Percentiles rank a stretch among this genome's conserved stretches.
These are phyloP conservation scores for Diaporthe ampelina DNA, from an alignment of 2,329 filamentous ascomycete genomes.

Conservation along the genomic window DNA sequence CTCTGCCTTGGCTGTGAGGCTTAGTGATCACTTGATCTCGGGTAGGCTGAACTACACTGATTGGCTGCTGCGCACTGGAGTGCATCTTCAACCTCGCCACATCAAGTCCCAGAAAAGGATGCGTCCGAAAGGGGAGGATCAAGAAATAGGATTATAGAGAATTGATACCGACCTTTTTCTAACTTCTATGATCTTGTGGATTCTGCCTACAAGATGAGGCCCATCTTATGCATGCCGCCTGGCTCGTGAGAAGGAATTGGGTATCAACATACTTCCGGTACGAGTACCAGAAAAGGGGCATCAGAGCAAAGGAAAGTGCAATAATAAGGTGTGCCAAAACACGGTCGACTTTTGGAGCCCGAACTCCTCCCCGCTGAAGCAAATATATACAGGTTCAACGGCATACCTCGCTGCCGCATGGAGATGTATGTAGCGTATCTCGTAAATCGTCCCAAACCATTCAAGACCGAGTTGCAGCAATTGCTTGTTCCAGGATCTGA, in stretches of 20 bases:
- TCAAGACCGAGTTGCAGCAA: constrained; percentile 57
- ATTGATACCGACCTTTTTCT: not conserved
- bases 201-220: not conserved
- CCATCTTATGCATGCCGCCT: not conserved
- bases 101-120: not conserved
- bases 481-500: constrained; percentile 79
- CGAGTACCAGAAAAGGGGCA: not conserved
- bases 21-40: constrained; percentile 32
- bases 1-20: constrained; percentile 7
- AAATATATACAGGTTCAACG: constrained; percentile 36
- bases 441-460: constrained; percentile 1
- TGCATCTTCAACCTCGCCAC: not conserved
- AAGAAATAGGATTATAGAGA: not conserved
- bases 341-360: constrained; percentile 24
- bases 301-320: not conserved
- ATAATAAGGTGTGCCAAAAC: constrained; percentile 1
- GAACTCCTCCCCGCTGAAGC: constrained; percentile 29
- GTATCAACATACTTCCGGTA: not conserved
- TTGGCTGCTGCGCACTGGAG: constrained; percentile 23
- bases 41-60: constrained; percentile 7
- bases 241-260: not conserved
- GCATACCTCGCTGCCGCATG: not conserved
- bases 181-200: not conserved
- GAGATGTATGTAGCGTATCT: not conserved
- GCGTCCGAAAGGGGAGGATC: not conserved